These are phyloP conservation scores for Harringtonia aguacate DNA, from an alignment of 2,329 filamentous ascomycete genomes.

Conservation along the genomic window DNA sequence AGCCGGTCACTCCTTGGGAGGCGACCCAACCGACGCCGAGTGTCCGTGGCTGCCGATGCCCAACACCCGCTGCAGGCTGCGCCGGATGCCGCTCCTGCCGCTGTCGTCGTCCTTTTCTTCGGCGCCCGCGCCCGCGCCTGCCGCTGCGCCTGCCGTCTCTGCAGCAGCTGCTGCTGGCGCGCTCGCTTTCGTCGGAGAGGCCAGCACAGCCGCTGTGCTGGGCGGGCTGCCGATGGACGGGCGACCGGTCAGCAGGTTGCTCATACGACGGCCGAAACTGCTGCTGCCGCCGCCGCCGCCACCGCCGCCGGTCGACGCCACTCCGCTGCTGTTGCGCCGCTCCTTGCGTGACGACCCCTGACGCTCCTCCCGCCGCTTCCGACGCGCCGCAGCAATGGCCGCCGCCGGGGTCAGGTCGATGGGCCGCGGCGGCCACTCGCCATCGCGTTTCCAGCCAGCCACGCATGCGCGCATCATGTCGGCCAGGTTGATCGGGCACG, in stretches of 20 bases:
- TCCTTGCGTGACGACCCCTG: not conserved
- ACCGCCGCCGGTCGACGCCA: not conserved
- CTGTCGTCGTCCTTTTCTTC: slow-evolving; percentile 6
- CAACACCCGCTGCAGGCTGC: slow-evolving; percentile 23
- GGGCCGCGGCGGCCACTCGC: slow-evolving; percentile 71
- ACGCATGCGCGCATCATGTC: slow-evolving; percentile 77
- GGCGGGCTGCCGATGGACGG: too few relatives aligned
- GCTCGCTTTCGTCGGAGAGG: not conserved
- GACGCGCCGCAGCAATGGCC: not conserved
- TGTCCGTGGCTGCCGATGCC: slow-evolving; percentile 15
- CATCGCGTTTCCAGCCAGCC: slow-evolving; percentile 83
- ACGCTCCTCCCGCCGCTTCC: not conserved
- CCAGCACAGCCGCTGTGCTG: not conserved
- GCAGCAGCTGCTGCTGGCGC: not conserved
- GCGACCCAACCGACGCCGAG: not conserved
- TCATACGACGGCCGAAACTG: slow-evolving; percentile 10
- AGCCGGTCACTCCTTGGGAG: not conserved
- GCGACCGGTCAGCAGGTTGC: slow-evolving; percentile 4
- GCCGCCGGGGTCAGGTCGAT: not conserved
- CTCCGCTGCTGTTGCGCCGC: slow-evolving; percentile 1
- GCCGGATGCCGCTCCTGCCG: slow-evolving; percentile 18
- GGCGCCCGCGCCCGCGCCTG: not conserved
- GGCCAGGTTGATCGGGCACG: slow-evolving; percentile 76
- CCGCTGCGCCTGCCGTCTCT: not conserved
- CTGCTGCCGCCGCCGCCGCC: too few relatives aligned